A percentile compares a stretch with the other conserved stretches of the same genome.
These are phyloP conservation scores for Yamadazyma phyllophila DNA, from an alignment of 805 yeast genomes.

Conservation along the genomic window DNA sequence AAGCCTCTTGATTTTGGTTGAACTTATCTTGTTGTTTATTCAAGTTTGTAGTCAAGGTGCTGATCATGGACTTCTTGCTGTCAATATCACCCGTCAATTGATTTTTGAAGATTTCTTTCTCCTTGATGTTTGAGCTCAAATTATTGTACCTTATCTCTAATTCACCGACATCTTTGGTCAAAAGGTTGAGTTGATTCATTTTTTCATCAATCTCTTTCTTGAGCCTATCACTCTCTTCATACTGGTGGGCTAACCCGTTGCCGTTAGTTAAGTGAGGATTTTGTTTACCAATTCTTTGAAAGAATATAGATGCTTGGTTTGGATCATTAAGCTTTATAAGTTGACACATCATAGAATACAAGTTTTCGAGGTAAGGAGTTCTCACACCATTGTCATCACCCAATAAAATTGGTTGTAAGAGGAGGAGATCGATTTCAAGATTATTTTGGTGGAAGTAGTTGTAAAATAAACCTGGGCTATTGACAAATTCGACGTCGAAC, in stretches of 20 bases:
- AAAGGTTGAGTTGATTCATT: slow-evolving; percentile 18
- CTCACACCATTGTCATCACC: slow-evolving; percentile 87
- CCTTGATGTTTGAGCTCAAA: slow-evolving; percentile 18
- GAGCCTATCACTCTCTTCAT: slow-evolving; percentile 5
- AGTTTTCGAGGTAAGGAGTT: slow-evolving; percentile 87
- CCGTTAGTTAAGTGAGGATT: not conserved
- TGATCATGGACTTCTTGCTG: slow-evolving; percentile 19
- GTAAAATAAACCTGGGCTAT: slow-evolving; percentile 62
- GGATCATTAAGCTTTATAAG: slow-evolving; percentile 45
- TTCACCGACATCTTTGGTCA: slow-evolving; percentile 21
- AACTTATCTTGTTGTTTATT: slow-evolving; percentile 17
- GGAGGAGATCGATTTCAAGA: slow-evolving; percentile 67
- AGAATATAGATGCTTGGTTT: slow-evolving; percentile 25
- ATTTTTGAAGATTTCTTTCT: slow-evolving; percentile 20
- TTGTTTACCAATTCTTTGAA: slow-evolving; percentile 21
- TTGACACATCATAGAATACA: slow-evolving; percentile 76
- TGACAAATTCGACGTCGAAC: slow-evolving; percentile 29
- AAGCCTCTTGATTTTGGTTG: slow-evolving; percentile 9
- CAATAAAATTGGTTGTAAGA: slow-evolving; percentile 81
- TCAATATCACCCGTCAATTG: slow-evolving; percentile 23
- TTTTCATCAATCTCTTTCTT: slow-evolving; percentile 18
- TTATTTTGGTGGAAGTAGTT: slow-evolving; percentile 54
- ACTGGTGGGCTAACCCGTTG: not conserved
- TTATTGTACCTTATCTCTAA: slow-evolving; percentile 9
- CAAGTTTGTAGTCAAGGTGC: slow-evolving; percentile 15